Percentiles rank a stretch among this genome's conserved stretches.
phyloP scores from a whole-genome alignment of 768 basidiomycete genomes.

The Heimioporus sp. region DNA sequence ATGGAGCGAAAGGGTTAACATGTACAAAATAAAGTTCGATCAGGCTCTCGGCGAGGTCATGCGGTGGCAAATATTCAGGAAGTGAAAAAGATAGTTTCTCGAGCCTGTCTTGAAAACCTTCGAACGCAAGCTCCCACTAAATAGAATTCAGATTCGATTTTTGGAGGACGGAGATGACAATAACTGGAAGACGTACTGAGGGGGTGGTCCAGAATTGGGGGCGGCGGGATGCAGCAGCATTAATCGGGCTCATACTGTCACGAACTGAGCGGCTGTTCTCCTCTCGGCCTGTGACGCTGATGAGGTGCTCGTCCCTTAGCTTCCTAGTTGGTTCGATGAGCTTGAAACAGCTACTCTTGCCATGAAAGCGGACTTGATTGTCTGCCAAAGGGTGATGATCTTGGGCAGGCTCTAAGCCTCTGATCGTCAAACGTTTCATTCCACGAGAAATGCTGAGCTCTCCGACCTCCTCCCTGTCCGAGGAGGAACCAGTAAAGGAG shows the following conservation, averaged over 20 bases:
- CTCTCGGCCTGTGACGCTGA: slow-evolving; percentile 30
- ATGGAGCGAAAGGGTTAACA: slow-evolving; percentile 56
- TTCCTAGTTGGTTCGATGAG: slow-evolving; percentile 54
- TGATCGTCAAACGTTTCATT: slow-evolving; percentile 35
- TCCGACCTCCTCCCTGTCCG: slow-evolving; percentile 37
- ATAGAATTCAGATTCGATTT: background rate
- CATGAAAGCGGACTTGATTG: slow-evolving; percentile 55
- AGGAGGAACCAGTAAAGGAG: slow-evolving; percentile 30
- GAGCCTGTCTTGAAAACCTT: slow-evolving; percentile 38
- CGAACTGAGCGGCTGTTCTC: slow-evolving; percentile 13
- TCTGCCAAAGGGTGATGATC: slow-evolving; percentile 32
- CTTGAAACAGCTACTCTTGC: slow-evolving; percentile 55
- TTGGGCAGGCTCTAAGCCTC: slow-evolving; percentile 38
- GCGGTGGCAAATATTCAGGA: slow-evolving; percentile 55
- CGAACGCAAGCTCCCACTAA: slow-evolving; percentile 62
- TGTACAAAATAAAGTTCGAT: slow-evolving; percentile 69
- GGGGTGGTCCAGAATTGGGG: slow-evolving; percentile 58
- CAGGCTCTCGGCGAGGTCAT: slow-evolving; percentile 55
- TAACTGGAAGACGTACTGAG: slow-evolving; percentile 37
- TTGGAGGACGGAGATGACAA: background rate
- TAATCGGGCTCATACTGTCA: slow-evolving; percentile 19
- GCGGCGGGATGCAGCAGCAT: slow-evolving; percentile 33
- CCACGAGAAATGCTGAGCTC: slow-evolving; percentile 40
- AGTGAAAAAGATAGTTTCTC: slow-evolving; percentile 33
- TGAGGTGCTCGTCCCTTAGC: slow-evolving; percentile 50